phyloP scores from a whole-genome alignment of 805 yeast species.

The Torulaspora quercuum region DNA sequence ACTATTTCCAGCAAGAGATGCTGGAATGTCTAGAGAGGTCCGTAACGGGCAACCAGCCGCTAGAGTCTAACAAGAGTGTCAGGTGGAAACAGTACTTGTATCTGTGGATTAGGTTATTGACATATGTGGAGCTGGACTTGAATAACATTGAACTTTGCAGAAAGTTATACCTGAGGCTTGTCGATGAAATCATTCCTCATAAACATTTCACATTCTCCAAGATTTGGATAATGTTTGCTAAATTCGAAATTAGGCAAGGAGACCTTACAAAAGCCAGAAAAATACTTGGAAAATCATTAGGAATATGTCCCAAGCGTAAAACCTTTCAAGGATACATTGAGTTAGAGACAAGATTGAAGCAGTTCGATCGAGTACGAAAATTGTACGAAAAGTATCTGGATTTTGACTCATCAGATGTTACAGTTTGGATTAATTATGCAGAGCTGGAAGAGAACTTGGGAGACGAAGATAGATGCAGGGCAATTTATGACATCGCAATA shows the following conservation, averaged over 20 bases:
- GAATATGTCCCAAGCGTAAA: conserved; percentile 57
- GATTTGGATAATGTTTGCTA: conserved; percentile 66
- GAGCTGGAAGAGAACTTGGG: conserved; percentile 63
- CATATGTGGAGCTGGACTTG: conserved; percentile 53
- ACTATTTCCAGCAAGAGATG: conserved; percentile 28
- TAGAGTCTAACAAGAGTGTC: conserved; percentile 38
- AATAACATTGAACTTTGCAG: conserved; percentile 48
- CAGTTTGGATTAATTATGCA: conserved; percentile 62
- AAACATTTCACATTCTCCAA: conserved; percentile 61
- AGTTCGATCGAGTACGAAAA: conserved; percentile 75
- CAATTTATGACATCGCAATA: conserved; percentile 54
- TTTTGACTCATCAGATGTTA: conserved; percentile 21
- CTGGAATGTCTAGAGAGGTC: conserved; percentile 17
- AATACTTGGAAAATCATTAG: conserved; percentile 68
- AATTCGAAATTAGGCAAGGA: conserved; percentile 68
- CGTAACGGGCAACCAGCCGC: conserved; percentile 24
- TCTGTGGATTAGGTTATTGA: conserved; percentile 65
- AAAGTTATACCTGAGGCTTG: conserved; percentile 47
- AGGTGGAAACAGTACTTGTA: conserved; percentile 68
- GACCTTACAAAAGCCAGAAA: conserved; percentile 56
- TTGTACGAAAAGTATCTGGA: conserved; percentile 59
- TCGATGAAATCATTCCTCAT: conserved; percentile 52
- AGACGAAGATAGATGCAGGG: conserved; percentile 66
- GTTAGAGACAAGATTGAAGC: conserved; percentile 64
- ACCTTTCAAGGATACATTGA: conserved; percentile 62